phyloP scores from a whole-genome alignment of 495 filamentous ascomycete species.

The Aspergillus cavernicola region DNA sequence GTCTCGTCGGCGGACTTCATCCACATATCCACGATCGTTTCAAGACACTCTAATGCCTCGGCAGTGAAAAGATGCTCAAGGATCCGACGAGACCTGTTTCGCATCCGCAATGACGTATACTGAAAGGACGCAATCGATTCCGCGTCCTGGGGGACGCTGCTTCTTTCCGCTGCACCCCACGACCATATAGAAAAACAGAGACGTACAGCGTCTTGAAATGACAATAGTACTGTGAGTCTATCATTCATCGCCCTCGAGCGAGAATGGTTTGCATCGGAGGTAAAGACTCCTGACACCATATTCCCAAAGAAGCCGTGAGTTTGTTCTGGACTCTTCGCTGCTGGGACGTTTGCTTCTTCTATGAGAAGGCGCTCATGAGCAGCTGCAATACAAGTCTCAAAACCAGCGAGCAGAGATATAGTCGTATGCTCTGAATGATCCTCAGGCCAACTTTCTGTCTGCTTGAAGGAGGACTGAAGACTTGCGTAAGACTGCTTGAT shows the following conservation, averaged over 20 bases:
- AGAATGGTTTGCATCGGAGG: conserved; percentile 69
- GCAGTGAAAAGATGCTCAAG: conserved; percentile 91
- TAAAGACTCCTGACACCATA: conserved; percentile 92
- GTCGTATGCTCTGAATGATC: conserved; percentile 44
- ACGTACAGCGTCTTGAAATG: conserved; percentile 91
- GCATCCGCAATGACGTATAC: conserved; percentile 83
- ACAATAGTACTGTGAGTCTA: conserved; percentile 86
- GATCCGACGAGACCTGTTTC: conserved; percentile 80
- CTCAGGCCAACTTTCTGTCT: conserved; percentile 41
- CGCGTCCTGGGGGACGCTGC: conserved; percentile 54
- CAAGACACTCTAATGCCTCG: conserved; percentile 91
- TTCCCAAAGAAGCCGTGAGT: conserved; percentile 92
- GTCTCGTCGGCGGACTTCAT: conserved; percentile 39
- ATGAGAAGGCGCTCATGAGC: conserved; percentile 78
- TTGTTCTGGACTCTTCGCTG: conserved; percentile 76
- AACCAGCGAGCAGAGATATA: conserved; percentile 77
- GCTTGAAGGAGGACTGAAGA: conserved; percentile 45
- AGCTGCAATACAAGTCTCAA: conserved; percentile 84
- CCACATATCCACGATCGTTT: conserved; percentile 87
- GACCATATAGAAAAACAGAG: conserved; percentile 94
- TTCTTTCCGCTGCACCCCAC: conserved; percentile 69
- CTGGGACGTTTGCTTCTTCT: conserved; percentile 66
- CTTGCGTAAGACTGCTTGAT: conserved; percentile 67
- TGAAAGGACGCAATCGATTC: conserved; percentile 78
- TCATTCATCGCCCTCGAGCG: conserved; percentile 85